Evolutionary conservation across 805 yeast genomes (phyloP), one percentile per base, ranked within the genome.

Genomic region (Sugiyamaella mastotermitis): DNA sequence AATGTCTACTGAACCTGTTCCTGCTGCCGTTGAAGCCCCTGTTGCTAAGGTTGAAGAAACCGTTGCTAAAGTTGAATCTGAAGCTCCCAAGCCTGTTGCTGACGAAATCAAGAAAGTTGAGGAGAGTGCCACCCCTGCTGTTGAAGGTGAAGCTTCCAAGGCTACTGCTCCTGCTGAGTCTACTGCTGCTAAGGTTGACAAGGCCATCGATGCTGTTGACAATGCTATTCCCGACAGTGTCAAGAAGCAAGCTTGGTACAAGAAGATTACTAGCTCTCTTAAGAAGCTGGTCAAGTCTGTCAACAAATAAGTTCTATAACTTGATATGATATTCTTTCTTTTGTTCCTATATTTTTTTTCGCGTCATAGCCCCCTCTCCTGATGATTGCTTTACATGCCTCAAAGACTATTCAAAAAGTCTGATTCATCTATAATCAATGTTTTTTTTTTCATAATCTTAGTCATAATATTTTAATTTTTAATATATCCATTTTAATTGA

Each of bases 251-350:
- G 33, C 46, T 23, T 43, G 41, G 43, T 38, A 45, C 50, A 53
- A 53, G 55, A 49, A 47, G 50, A 33, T 44, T 23, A 26, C 43
- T 19, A 31, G 37, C 28, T 40, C 43, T 15, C 37, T 53, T 42
- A 53, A 53, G 57, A 53, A 51, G 52, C 45, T 53, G 23, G 57
- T 51, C 46, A 53, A 53, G 51, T 39, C 42, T 34, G 56, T 53
- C 38, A 49, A 47, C 54, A 49, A 49, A 39, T 52, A 53, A 43
- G n/a, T 16, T n/a, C n/a, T n/a, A n/a, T n/a, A n/a, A n/a, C n/a
- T n/a, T n/a, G n/a, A n/a, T n/a, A n/a, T n/a, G n/a, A n/a, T n/a
- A n/a, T n/a, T n/a, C n/a, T n/a, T n/a, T n/a, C n/a, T n/a, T n/a
- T n/a, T n/a, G n/a, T n/a, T n/a, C n/a, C n/a, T n/a, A n/a, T n/a